These are phyloP conservation scores for Zizania palustris DNA, from an alignment of 202 grass and related monocot species.

Conservation along the genomic window DNA sequence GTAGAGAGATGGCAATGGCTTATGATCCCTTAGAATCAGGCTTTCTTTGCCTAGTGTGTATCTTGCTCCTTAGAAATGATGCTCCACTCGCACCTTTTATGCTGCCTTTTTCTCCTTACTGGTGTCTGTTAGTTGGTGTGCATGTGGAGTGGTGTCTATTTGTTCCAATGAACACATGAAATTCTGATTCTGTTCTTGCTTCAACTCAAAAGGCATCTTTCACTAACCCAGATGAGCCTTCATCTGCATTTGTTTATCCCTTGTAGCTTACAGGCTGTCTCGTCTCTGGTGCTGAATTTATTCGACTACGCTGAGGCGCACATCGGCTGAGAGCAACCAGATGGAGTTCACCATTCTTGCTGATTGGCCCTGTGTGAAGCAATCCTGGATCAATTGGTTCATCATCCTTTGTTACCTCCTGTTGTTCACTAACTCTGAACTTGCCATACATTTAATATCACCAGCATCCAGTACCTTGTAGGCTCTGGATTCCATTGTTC, in stretches of 20 bases:
- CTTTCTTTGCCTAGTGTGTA: constrained; percentile 59
- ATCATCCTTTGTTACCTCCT: constrained; percentile 29
- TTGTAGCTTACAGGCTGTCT: constrained; percentile 46
- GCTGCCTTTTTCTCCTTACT: constrained; percentile 34
- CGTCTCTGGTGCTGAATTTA: constrained; percentile 34
- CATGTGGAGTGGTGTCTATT: constrained; percentile 49
- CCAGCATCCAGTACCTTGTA: constrained; percentile 52
- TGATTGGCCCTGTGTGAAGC: constrained; percentile 36
- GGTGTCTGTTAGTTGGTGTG: constrained; percentile 48
- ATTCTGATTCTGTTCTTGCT: constrained; percentile 44
- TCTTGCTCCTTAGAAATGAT: constrained; percentile 68
- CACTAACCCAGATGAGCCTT: constrained; percentile 46
- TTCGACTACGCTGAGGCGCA: constrained; percentile 21
- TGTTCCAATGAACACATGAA: constrained; percentile 39
- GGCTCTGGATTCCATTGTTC: constrained; percentile 49
- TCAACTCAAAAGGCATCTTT: constrained; percentile 47
- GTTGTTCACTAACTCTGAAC: constrained; percentile 41
- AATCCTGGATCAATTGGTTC: constrained; percentile 33
- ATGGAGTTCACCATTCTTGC: constrained; percentile 23
- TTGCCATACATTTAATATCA: constrained; percentile 30
- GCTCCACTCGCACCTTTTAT: constrained; percentile 52
- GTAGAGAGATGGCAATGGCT: constrained; percentile 35
- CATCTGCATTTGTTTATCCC: constrained; percentile 45
- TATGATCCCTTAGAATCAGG: constrained; percentile 72
- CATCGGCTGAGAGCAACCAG: constrained; percentile 34